Evolutionary conservation across 805 yeast genomes (phyloP).

Genomic region (Tetrapisispora pingtungensis): DNA sequence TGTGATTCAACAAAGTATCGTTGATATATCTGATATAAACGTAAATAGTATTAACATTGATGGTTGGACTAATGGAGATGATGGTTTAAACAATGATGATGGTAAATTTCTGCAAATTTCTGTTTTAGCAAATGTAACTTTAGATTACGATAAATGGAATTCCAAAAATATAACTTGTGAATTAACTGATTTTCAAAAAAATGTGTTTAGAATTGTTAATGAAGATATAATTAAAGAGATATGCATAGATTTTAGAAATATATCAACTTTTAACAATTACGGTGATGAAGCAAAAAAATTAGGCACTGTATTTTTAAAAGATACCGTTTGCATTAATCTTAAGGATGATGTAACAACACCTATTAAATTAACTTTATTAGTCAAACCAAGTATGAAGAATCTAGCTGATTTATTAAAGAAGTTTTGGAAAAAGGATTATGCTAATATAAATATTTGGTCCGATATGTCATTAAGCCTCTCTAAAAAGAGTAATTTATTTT

Average conservation of each 20-base stretch:
- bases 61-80: slow-evolving; percentile 19
- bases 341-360: slow-evolving; percentile 12
- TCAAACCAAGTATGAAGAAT: slow-evolving; percentile 22
- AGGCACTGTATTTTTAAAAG: slow-evolving; percentile 12
- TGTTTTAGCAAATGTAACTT: slow-evolving; percentile 6
- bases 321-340: slow-evolving; percentile 20
- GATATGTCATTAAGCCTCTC: slow-evolving; percentile 13
- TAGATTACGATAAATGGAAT: slow-evolving; percentile 15
- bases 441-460: slow-evolving; percentile 20
- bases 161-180: slow-evolving; percentile 3
- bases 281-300: slow-evolving; percentile 7
- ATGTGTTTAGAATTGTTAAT: slow-evolving; percentile 9
- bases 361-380: slow-evolving; percentile 15
- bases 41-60: slow-evolving; percentile 16
- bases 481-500: slow-evolving; percentile 6
- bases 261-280: slow-evolving; percentile 18
- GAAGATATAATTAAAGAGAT: slow-evolving; percentile 13
- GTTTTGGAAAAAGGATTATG: slow-evolving; percentile 20
- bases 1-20: slow-evolving; percentile 10
- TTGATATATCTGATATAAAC: slow-evolving; percentile 15
- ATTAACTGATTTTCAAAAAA: slow-evolving; percentile 7
- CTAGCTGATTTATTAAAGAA: slow-evolving; percentile 19
- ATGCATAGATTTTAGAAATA: slow-evolving; percentile 20
- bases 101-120: slow-evolving; percentile 17
- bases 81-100: slow-evolving; percentile 11